Evolutionary conservation across 140 eudicot genomes (phyloP), one percentile per base, ranked within the genome.

Genomic region (Anethum foeniculum): DNA sequence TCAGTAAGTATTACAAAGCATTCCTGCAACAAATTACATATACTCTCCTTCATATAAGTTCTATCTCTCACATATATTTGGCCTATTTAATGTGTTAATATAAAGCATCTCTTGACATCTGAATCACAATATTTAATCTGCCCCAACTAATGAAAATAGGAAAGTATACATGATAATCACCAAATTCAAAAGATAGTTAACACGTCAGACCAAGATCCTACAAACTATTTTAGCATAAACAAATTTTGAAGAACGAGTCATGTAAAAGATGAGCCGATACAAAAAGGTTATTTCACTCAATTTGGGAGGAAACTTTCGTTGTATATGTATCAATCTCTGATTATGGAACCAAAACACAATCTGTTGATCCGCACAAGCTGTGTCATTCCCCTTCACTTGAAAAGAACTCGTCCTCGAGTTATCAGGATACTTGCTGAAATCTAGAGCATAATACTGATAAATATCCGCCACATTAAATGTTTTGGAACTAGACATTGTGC

Each of bases 1-100:
- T 87, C 80, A 83, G 82, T 89, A 83, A 90, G 89, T 80, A 85
- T 62, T n/a, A 28, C 5, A 11, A 85, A 76, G 80, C 77, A 76
- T 30, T 58, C 81, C 71, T 25, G 36, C 9, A 27, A 12, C 56
- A 81, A 73, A 25, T 47, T 60, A 38, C 44, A 10, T 5, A 19
- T 8, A 80, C 8, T 34, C 3, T 21, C 21, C 11, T 56, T 23
- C 5, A 58, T 69, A 34, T 19, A 38, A 36, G 38, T 51, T 49
- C 39, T 30, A 12, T 8, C 58, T 48, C 27, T 14, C 32, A 51
- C 77, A 81, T 4, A 27, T 51, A 1, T 44, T 54, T 54, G 30
- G 7, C 34, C 36, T 62, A 62, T 62, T 25, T 6, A 10, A 25
- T 25, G 71, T 62, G 36, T 62, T 27, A n/a, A 60, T 65, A 19